Percentiles rank a stretch among this genome's conserved stretches.
Evolutionary conservation across 345 rosid genomes (phyloP).

Genomic region (Populus tremula): DNA sequence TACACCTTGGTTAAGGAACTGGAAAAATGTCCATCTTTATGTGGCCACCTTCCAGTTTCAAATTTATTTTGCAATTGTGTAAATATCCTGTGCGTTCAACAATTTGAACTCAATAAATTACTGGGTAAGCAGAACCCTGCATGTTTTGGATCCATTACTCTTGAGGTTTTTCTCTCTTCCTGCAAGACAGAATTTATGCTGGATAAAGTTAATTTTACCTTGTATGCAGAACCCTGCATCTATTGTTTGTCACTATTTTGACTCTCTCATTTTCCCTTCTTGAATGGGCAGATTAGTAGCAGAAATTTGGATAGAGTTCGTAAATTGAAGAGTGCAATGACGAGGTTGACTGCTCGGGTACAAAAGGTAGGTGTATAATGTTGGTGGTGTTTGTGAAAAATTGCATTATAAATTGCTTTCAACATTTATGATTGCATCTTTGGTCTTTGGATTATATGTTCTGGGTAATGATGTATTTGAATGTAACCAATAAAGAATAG

Average conservation of each 20-base stretch:
- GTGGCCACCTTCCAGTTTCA: neutral
- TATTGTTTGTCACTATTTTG: neutral
- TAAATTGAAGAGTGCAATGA: constrained; percentile 95
- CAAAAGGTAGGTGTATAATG: constrained; percentile 56
- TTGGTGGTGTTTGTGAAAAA: constrained; percentile 8
- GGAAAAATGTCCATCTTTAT: neutral
- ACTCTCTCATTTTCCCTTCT: neutral
- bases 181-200: neutral
- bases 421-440: neutral
- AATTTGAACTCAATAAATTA: neutral
- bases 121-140: neutral
- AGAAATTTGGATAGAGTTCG: constrained; percentile 96
- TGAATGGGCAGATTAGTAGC: constrained; percentile 69
- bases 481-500: neutral
- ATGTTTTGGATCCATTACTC: neutral
- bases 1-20: neutral
- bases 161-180: neutral
- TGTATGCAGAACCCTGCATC: neutral
- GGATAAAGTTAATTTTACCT: neutral
- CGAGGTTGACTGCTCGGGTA: constrained; percentile 88
- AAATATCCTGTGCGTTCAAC: neutral
- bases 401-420: neutral
- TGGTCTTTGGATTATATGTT: neutral
- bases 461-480: neutral
- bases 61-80: neutral